Base-by-base conservation (phyloP, 2,329 filamentous ascomycete genomes). In the Metarhizium humberi region DNA sequence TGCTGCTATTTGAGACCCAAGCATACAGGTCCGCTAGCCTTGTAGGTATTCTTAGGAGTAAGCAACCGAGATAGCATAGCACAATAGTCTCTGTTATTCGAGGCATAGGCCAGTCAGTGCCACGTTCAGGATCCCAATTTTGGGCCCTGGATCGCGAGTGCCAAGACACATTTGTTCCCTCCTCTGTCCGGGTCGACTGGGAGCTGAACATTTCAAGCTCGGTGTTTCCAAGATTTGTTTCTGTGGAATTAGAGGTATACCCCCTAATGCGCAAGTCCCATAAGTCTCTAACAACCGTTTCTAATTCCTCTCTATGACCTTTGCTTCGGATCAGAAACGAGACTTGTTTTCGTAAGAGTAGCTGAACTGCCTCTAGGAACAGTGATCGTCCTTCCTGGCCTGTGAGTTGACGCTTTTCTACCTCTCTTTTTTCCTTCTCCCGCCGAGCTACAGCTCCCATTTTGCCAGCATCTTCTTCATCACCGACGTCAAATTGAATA, bases 281-380 rank as follows among this genome's bases (percentile, higher is more conserved):
- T 14, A 99, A 78, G 66, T 96, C 91, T 56, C 85, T 82, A 5
- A 95, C 84, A 10, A 95, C 77, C 7, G 75, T 85, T 75, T 95
- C 90, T 13, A 96, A 76, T 62, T 95, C 87, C 4, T 75, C 69
- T 1, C 86, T 85, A 50, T 94, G 78, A 0, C 80, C 79, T 66
- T 85, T 84, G 6, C 78, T 74, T 25, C 80, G 73, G 14, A 95
- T 75, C 34, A 97, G 75, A 77, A 86, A 92, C 64, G 81, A 72
- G 16, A 90, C 73, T 73, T 97, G 92, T 65, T 87, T 89, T 67
- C 91, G 84, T 32, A 99, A 74, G 50, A 97, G 79, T 36, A 96
- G 75, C 70, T 97, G 92, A 57, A 95, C 81, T 59, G 84, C 87
- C 67, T 95, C 87, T 40, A 97, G 76, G 67, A 89, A 96, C 29